These are phyloP conservation scores for Entomortierella beljakovae DNA, from an alignment of 192 early-diverging fungal species.

Conservation along the genomic window DNA sequence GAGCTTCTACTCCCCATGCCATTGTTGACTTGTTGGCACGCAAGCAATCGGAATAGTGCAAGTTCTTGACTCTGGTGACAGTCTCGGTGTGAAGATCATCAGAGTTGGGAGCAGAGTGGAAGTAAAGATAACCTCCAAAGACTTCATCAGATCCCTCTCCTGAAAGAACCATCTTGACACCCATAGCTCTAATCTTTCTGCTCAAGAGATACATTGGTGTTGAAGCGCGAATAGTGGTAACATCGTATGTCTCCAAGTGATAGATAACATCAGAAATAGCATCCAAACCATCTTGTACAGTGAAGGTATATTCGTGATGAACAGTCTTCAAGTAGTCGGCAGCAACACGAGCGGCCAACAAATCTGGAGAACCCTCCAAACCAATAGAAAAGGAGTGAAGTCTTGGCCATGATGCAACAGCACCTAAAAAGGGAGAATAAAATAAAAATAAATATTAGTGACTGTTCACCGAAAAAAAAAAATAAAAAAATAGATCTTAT, in stretches of 20 bases:
- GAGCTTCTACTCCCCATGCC: constrained; percentile 99
- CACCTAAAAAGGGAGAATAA: constrained; percentile 56
- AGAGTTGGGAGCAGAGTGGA: constrained; percentile 90
- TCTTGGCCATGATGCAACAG: constrained; percentile 80
- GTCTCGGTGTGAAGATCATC: constrained; percentile 91
- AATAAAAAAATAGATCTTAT: not conserved
- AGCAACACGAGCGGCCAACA: constrained; percentile 88
- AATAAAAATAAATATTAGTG: no score
- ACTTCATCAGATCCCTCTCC: constrained; percentile 98
- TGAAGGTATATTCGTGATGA: constrained; percentile 98
- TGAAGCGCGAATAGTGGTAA: constrained; percentile 96
- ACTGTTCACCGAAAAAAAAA: not conserved
- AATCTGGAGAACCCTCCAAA: constrained; percentile 92
- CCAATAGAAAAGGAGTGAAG: constrained; percentile 99
- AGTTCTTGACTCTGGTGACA: constrained; percentile 94
- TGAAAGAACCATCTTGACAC: constrained; percentile 99
- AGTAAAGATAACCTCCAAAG: constrained; percentile 98
- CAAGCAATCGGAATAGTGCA: constrained; percentile 96
- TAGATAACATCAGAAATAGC: constrained; percentile 96
- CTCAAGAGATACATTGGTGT: constrained; percentile 99
- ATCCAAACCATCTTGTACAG: constrained; percentile 95
- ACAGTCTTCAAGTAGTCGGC: constrained; percentile 91
- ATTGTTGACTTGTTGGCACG: constrained; percentile 99
- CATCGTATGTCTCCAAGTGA: constrained; percentile 99
- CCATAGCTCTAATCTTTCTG: constrained; percentile 97